Base-by-base conservation (phyloP, 371 early-diverging fungal species). In the Mucor indicus region DNA sequence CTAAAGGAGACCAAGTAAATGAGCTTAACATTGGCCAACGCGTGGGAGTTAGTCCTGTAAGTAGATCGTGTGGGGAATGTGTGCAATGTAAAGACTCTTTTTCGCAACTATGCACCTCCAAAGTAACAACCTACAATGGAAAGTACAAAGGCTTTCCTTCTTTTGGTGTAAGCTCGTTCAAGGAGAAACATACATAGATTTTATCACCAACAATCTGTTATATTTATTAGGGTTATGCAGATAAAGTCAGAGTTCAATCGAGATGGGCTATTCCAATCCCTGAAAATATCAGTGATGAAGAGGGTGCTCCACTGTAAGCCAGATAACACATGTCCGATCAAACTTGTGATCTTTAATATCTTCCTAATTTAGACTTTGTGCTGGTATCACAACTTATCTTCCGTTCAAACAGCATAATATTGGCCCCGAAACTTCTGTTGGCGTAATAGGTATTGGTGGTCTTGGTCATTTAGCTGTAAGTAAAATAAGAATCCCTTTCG, bases 41-140 rank as follows among this genome's bases (percentile, higher is more conserved):
- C 12, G 93, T 90, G 22, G 92, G 92, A 23, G 84, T 84, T 3
- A 83, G 87, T 30, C 81, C 83, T 24, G 73, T 83, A 45, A 68
- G 67, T 16, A 44, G 65, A 20, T 57, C 62, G 12, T 73, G 74
- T 19, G 64, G 64, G 12, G 44, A 52, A 2, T 79, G 78, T 47
- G 44, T 42, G 1, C 49, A 67, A 6, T 82, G 83, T 41, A 55
- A 57, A 3, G 22, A n/a, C 1, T 62, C 54, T 0, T 38, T 45
- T 35, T 58, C 69, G 2, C 73, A 77, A 40, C 43, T 62, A 8
- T 82, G 80, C 38, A 22, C 59, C 7, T 45, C 58, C 6, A 64
- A 57, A 49, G 68, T 67, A 1, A 54, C 58, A 4, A 78, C 79
- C 9, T 82, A 79, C 32, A 74, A 77, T 47, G 69, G 67, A 7